phyloP scores from a whole-genome alignment of 2,329 filamentous ascomycete genomes.

The Podosphaera aphanis region DNA sequence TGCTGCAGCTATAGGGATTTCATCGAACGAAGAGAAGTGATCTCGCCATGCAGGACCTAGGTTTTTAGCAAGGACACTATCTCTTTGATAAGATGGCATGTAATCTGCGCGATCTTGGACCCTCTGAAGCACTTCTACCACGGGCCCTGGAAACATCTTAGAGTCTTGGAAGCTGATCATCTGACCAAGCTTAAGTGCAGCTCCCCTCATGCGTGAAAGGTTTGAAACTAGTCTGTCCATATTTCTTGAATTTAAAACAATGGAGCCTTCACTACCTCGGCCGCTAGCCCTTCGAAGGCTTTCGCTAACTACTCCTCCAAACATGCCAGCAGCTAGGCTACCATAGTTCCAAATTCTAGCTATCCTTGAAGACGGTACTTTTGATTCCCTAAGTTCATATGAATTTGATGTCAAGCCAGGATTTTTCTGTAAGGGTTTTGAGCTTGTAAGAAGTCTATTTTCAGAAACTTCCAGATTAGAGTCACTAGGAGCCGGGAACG shows the following conservation, averaged over 20 bases:
- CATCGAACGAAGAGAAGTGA: conserved; percentile 64
- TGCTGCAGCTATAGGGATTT: conserved; percentile 78
- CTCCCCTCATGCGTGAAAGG: conserved; percentile 85
- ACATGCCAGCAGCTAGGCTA: conserved; percentile 82
- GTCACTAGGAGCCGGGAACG: neutral
- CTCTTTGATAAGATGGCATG: conserved; percentile 84
- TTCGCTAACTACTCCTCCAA: conserved; percentile 75
- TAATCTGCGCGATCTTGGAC: conserved; percentile 95
- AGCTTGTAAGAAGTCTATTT: neutral
- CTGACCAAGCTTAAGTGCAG: conserved; percentile 88
- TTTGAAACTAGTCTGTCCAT: conserved; percentile 85
- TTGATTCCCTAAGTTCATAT: conserved; percentile 51
- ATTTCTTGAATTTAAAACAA: conserved; percentile 72
- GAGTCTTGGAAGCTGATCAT: conserved; percentile 97
- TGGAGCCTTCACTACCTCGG: conserved; percentile 42
- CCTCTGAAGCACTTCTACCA: conserved; percentile 74
- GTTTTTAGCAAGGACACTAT: conserved; percentile 58
- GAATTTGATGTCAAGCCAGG: neutral
- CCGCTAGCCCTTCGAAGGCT: conserved; percentile 56
- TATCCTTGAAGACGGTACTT: conserved; percentile 68
- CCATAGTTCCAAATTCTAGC: conserved; percentile 87
- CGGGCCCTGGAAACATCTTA: conserved; percentile 72
- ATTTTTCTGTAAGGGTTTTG: neutral
- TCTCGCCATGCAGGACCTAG: conserved; percentile 68
- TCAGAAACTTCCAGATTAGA: neutral